A percentile compares a stretch with the other conserved stretches of the same genome.
Evolutionary conservation across 257 asterid species (phyloP).

Genomic region (Striga asiatica): DNA sequence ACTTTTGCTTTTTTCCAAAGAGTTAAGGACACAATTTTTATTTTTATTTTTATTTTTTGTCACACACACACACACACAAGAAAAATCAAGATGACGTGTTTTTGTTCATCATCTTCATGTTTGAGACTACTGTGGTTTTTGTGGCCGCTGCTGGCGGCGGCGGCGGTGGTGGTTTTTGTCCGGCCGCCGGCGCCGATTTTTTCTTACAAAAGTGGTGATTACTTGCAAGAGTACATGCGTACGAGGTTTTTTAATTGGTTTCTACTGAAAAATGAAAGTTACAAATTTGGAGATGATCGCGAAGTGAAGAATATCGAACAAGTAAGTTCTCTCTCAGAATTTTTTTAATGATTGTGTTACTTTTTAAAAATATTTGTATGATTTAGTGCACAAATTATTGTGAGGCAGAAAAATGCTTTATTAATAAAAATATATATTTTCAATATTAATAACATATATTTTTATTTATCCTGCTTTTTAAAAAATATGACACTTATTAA

Average conservation of each 20-base stretch:
- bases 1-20: neutral
- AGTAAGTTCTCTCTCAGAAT: slow-evolving; percentile 4
- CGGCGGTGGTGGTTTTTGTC: slow-evolving; percentile 12
- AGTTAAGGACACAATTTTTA: neutral
- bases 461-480: too few species aligned
- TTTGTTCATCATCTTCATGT: neutral
- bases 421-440: too few species aligned
- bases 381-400: too few species aligned
- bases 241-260: neutral
- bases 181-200: slow-evolving; percentile 3
- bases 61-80: neutral
- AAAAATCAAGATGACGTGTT: neutral
- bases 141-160: slow-evolving; percentile 11
- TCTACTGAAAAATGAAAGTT: neutral
- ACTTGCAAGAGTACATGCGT: slow-evolving; percentile 9
- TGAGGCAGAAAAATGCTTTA: too few species aligned
- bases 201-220: slow-evolving; percentile 1
- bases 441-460: too few species aligned
- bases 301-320: neutral
- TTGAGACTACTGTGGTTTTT: slow-evolving; percentile 17
- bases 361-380: too few species aligned
- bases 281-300: neutral
- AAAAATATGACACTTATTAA: too few species aligned
- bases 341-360: neutral
- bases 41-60: neutral